phyloP scores from a whole-genome alignment of 2,329 filamentous ascomycete genomes.

The Pseudocercospora fijiensis region DNA sequence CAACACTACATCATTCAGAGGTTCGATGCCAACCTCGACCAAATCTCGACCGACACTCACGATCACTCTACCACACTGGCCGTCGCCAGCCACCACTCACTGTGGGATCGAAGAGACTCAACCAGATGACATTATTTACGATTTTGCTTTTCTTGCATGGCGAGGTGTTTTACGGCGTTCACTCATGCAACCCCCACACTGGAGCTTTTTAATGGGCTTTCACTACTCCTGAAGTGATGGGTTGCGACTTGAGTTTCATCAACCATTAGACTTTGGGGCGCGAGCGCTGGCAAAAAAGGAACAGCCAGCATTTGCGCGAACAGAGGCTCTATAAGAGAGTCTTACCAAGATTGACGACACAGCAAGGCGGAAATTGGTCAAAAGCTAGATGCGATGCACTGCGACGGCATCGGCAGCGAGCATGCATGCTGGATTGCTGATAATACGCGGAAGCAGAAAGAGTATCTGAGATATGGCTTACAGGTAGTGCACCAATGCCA shows the following conservation, averaged over 20 bases:
- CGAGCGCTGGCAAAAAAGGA: conserved; percentile 19
- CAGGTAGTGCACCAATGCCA: conserved; percentile 27
- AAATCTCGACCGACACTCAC: conserved; percentile 14
- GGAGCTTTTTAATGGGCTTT: conserved; percentile 12
- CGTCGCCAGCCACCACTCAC: conserved; percentile 3
- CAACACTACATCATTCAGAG: conserved; percentile 30
- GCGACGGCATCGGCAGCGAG: conserved; percentile 20
- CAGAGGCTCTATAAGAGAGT: conserved; percentile 13
- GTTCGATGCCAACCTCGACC: conserved; percentile 33
- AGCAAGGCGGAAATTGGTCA: conserved; percentile 13
- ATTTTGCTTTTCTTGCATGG: conserved; percentile 33
- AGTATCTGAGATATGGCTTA: conserved; percentile 20
- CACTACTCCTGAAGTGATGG: conserved; percentile 15
- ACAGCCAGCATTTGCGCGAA: conserved; percentile 14
- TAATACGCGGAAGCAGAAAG: conserved; percentile 14
- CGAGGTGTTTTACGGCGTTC: conserved; percentile 33
- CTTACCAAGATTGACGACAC: conserved; percentile 20
- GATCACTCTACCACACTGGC: conserved; percentile 10
- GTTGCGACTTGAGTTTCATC: conserved; percentile 4
- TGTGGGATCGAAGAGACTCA: conserved; percentile 3
- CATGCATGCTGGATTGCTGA: conserved; percentile 9
- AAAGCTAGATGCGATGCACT: conserved; percentile 16
- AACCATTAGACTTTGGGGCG: conserved; percentile 18
- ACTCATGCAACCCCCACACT: conserved; percentile 11
- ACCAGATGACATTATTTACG: conserved; percentile 18